A percentile compares a stretch with the other conserved stretches of the same genome.
Evolutionary conservation across 345 rosid species (phyloP).

Genomic region (Streptanthus diversifolius): DNA sequence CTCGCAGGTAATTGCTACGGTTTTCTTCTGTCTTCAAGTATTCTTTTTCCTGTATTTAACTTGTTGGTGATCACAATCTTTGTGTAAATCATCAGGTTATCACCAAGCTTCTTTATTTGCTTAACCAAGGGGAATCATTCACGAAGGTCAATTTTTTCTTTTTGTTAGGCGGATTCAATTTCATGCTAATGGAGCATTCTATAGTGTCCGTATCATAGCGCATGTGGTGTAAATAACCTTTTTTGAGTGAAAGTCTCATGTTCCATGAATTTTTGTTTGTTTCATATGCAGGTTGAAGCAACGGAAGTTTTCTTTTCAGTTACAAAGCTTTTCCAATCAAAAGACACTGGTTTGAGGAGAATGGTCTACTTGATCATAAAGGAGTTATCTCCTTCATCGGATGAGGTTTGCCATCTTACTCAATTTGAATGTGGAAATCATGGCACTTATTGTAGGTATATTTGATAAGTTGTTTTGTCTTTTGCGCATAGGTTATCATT

Average conservation of each 20-base stretch:
- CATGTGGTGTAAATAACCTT: neutral
- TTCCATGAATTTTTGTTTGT: neutral
- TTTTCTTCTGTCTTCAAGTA: neutral
- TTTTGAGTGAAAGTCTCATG: neutral
- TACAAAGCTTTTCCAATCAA: conserved; percentile 95
- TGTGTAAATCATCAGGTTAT: conserved; percentile 56
- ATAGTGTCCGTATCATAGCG: neutral
- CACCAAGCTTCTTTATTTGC: conserved; percentile 87
- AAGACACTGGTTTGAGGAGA: conserved; percentile 89
- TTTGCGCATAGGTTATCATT: conserved; percentile 65
- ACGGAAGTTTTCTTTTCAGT: conserved; percentile 95
- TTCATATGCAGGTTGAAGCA: conserved; percentile 63
- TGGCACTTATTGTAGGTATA: neutral
- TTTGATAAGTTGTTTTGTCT: conserved; percentile 14
- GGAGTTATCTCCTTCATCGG: conserved; percentile 95
- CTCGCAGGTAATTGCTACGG: conserved; percentile 64
- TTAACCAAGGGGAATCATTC: conserved; percentile 95
- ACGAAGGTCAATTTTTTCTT: conserved; percentile 54
- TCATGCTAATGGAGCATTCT: neutral
- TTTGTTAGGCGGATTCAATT: neutral
- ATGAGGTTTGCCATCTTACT: conserved; percentile 62
- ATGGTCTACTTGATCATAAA: conserved; percentile 97
- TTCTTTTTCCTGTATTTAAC: neutral
- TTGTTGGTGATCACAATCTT: conserved; percentile 13
- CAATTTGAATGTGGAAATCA: neutral